Percentiles rank a stretch among this genome's conserved stretches.
These are phyloP conservation scores for Rhizophlyctis rosea DNA, from an alignment of 192 early-diverging fungal species.

Conservation along the genomic window DNA sequence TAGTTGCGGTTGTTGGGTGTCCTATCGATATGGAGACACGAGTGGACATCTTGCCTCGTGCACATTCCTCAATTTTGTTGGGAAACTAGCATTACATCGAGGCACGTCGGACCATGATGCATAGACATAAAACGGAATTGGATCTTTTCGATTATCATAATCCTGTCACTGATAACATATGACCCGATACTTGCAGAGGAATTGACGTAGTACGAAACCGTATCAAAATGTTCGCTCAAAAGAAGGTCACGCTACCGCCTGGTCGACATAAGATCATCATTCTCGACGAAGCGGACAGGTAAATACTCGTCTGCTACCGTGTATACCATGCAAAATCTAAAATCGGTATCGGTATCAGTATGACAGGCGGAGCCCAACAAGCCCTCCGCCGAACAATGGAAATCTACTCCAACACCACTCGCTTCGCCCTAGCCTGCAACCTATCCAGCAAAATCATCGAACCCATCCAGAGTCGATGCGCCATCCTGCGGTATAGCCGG, in stretches of 20 bases:
- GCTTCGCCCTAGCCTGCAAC: slow-evolving; percentile 97
- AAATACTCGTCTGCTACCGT: slow-evolving; percentile 34
- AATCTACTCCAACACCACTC: slow-evolving; percentile 90
- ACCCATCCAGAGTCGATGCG: slow-evolving; percentile 94
- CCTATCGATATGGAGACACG: too few relatives aligned
- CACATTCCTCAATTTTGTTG: too few relatives aligned
- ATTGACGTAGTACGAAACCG: slow-evolving; percentile 94
- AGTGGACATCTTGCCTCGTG: too few relatives aligned
- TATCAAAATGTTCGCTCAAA: slow-evolving; percentile 99
- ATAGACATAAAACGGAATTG: too few relatives aligned
- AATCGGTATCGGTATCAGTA: too few relatives aligned
- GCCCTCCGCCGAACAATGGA: slow-evolving; percentile 98
- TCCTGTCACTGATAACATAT: too few relatives aligned
- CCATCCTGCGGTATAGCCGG: slow-evolving; percentile 81
- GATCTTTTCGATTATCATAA: too few relatives aligned
- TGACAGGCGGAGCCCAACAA: slow-evolving; percentile 96
- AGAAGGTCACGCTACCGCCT: slow-evolving; percentile 90
- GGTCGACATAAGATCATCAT: slow-evolving; percentile 74
- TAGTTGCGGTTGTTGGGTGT: neutral
- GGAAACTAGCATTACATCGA: too few relatives aligned
- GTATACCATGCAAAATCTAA: slow-evolving; percentile 23
- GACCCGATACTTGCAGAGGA: slow-evolving; percentile 58
- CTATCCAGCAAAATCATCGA: slow-evolving; percentile 96
- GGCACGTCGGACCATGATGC: too few relatives aligned
- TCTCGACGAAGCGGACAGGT: slow-evolving; percentile 98